Evolutionary conservation across 768 basidiomycete species (phyloP).

Genomic region (Kwoniella sp.): DNA sequence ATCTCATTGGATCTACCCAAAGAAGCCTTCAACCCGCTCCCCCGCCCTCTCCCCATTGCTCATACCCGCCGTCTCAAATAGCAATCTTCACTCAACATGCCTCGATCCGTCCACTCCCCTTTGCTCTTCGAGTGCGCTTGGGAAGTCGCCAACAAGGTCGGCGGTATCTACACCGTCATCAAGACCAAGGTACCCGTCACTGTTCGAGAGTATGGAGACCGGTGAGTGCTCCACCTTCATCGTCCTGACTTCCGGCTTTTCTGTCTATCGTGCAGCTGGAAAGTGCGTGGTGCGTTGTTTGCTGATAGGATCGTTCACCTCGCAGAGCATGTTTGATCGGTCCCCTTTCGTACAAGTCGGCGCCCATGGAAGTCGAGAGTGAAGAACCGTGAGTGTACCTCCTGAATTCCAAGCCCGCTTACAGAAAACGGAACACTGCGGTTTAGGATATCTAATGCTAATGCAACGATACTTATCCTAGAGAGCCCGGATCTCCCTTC

Average conservation of each 20-base stretch:
- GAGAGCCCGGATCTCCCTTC: slow-evolving; percentile 68
- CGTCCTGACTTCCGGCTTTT: too few relatives aligned
- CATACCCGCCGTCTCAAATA: not conserved
- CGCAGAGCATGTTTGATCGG: slow-evolving; percentile 89
- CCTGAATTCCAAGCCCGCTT: not conserved
- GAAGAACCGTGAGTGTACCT: slow-evolving; percentile 74
- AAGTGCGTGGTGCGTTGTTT: not conserved
- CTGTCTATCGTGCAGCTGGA: not conserved
- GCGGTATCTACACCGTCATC: slow-evolving; percentile 99
- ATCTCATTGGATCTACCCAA: too few relatives aligned
- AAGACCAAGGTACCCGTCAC: slow-evolving; percentile 99
- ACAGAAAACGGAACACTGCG: not conserved
- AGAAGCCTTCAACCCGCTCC: not conserved
- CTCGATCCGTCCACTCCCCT: slow-evolving; percentile 62
- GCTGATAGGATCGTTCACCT: slow-evolving; percentile 2
- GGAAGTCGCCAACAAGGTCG: slow-evolving; percentile 99
- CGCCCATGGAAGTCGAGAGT: slow-evolving; percentile 97
- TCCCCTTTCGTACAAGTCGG: slow-evolving; percentile 96
- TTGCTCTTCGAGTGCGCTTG: slow-evolving; percentile 93
- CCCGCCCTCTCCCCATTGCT: not conserved
- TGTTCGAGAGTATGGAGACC: slow-evolving; percentile 77
- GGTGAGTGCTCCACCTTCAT: slow-evolving; percentile 34
- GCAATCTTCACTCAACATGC: slow-evolving; percentile 28
- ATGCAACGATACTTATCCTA: slow-evolving; percentile 21
- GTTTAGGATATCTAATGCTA: slow-evolving; percentile 1